These are phyloP conservation scores for Colletotrichum endophyticum DNA, from an alignment of 2,329 filamentous ascomycete genomes.

Conservation along the genomic window DNA sequence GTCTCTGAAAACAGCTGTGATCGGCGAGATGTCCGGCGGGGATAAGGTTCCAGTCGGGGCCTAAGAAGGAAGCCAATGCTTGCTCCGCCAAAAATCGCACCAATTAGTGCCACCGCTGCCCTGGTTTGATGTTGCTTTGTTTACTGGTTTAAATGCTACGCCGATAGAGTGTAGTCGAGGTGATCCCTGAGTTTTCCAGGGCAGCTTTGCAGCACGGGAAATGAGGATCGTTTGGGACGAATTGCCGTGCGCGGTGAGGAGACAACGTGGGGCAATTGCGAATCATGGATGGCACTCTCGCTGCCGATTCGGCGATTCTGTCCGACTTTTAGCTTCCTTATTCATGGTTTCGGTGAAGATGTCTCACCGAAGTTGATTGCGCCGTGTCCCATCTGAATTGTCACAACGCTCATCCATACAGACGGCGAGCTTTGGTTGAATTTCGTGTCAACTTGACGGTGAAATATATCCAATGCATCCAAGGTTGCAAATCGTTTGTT, in stretches of 20 bases:
- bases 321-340: background rate
- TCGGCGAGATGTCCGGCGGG: background rate
- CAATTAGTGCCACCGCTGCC: background rate
- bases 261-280: slow-evolving; percentile 2
- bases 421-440: background rate
- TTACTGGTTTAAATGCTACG: background rate
- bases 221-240: slow-evolving; percentile 1
- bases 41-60: background rate
- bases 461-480: fast-evolving
- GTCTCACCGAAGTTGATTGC: background rate
- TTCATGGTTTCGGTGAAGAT: background rate
- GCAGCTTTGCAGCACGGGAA: background rate
- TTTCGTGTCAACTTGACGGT: background rate
- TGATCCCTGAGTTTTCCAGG: slow-evolving; percentile 2
- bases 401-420: background rate
- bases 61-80: background rate
- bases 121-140: background rate
- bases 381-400: background rate
- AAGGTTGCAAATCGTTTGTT: background rate
- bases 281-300: background rate
- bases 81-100: background rate
- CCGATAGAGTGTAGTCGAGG: background rate
- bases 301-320: background rate
- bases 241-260: background rate
- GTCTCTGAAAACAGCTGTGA: background rate